phyloP scores from a whole-genome alignment of 495 filamentous ascomycete genomes.

The Xylaria castorea region DNA sequence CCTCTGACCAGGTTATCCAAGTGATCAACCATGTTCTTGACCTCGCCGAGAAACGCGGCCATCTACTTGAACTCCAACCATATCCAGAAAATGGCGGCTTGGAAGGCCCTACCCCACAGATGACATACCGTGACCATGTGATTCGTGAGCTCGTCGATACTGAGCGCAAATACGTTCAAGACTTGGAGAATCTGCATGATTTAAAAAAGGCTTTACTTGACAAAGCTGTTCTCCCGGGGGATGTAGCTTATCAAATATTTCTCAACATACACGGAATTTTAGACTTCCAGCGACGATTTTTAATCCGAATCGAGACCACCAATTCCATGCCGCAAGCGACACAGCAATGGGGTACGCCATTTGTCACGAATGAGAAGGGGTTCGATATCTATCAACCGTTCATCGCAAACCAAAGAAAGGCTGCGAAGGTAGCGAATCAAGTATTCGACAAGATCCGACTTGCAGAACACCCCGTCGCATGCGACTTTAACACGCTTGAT shows the following conservation, averaged over 20 bases:
- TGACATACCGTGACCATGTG: constrained; percentile 86
- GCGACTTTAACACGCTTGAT: constrained; percentile 71
- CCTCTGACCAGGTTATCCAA: constrained; percentile 54
- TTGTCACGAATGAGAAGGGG: constrained; percentile 74
- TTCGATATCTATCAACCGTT: constrained; percentile 95
- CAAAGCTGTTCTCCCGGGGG: constrained; percentile 84
- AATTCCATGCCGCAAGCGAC: constrained; percentile 77
- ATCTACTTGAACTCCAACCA: constrained; percentile 64
- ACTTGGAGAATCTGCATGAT: constrained; percentile 91
- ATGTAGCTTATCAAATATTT: constrained; percentile 93
- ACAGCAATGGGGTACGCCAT: constrained; percentile 92
- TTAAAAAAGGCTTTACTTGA: constrained; percentile 90
- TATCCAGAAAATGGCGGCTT: constrained; percentile 54
- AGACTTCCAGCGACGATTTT: constrained; percentile 92
- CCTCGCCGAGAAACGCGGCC: constrained; percentile 74
- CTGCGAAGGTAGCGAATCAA: constrained; percentile 64
- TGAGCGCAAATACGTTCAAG: constrained; percentile 97
- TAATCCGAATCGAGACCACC: constrained; percentile 94
- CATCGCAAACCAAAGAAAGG: constrained; percentile 87
- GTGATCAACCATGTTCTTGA: constrained; percentile 94
- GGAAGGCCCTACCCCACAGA: constrained; percentile 56
- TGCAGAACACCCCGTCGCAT: constrained; percentile 61
- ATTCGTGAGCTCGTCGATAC: constrained; percentile 90
- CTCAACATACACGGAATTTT: constrained; percentile 92
- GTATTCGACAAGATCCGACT: constrained; percentile 67